Conservation (phyloP, 2,329 filamentous ascomycete genomes). For the Claviceps capensis region DNA sequence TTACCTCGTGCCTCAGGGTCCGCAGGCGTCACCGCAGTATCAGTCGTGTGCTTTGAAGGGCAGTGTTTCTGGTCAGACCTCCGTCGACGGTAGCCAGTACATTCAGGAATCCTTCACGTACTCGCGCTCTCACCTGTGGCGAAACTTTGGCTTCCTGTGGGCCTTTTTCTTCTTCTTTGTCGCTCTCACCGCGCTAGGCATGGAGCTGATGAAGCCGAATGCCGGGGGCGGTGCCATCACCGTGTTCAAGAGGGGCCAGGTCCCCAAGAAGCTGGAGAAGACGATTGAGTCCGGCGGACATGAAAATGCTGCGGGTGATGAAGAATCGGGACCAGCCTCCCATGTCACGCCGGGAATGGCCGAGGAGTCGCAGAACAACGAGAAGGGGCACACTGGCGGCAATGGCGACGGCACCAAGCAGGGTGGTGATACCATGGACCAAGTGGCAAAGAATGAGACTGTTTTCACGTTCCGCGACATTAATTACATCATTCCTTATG, state of each 20-base stretch:
- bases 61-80: slow-evolving; percentile 29
- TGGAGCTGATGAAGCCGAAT: slow-evolving; percentile 51
- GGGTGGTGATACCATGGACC: slow-evolving; percentile 20
- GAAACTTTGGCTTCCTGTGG: slow-evolving; percentile 67
- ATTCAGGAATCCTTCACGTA: slow-evolving; percentile 41
- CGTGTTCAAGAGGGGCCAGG: slow-evolving; percentile 49
- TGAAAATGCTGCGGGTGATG: slow-evolving; percentile 33
- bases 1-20: slow-evolving; percentile 41
- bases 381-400: neutral
- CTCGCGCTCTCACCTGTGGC: slow-evolving; percentile 46
- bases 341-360: slow-evolving; percentile 51
- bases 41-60: slow-evolving; percentile 39
- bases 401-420: slow-evolving; percentile 15
- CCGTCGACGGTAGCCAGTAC: slow-evolving; percentile 42
- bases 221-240: slow-evolving; percentile 45
- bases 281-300: slow-evolving; percentile 38
- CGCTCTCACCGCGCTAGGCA: slow-evolving; percentile 53
- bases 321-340: slow-evolving; percentile 24
- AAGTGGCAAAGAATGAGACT: slow-evolving; percentile 47
- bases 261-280: slow-evolving; percentile 42
- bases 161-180: slow-evolving; percentile 66
- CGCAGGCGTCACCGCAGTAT: slow-evolving; percentile 18
- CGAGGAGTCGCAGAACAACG: slow-evolving; percentile 3
- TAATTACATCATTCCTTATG: slow-evolving; percentile 37
- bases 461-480: slow-evolving; percentile 40